Evolutionary conservation across 352 stramenopile species (phyloP).

Genomic region (Phytophthora citricola): DNA sequence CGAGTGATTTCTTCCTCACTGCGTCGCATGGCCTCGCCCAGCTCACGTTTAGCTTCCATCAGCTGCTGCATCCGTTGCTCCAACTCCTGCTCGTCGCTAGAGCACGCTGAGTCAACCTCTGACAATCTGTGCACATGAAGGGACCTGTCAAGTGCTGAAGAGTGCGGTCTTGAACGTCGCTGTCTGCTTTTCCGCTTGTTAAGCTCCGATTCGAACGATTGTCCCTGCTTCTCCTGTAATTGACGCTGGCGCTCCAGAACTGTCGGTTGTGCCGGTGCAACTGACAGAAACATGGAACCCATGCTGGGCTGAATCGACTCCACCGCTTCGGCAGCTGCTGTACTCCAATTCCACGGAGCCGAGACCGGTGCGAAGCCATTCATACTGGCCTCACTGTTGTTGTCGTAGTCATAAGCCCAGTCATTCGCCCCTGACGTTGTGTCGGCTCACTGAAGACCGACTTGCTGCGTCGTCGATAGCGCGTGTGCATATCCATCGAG

Average conservation of each 20-base stretch:
- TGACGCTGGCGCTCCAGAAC: conserved; percentile 34
- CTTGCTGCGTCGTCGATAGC: conserved; percentile 37
- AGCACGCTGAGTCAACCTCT: conserved; percentile 24
- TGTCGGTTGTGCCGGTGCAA: conserved; percentile 29
- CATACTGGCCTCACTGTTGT: conserved; percentile 20
- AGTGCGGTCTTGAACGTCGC: conserved; percentile 27
- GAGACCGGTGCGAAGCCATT: conserved; percentile 33
- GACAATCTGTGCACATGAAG: conserved; percentile 36
- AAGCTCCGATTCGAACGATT: conserved; percentile 17
- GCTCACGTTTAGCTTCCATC: conserved; percentile 41
- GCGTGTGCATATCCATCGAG: conserved; percentile 14
- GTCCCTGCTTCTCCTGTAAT: conserved; percentile 18
- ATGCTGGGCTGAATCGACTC: conserved; percentile 33
- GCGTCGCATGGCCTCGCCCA: conserved; percentile 43
- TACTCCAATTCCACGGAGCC: conserved; percentile 29
- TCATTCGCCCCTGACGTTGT: conserved; percentile 10
- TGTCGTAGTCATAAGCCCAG: conserved; percentile 27
- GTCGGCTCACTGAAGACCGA: conserved; percentile 40
- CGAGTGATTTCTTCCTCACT: conserved; percentile 44
- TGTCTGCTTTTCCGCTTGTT: conserved; percentile 19
- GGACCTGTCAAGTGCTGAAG: conserved; percentile 28
- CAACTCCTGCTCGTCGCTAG: conserved; percentile 52
- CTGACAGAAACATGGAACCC: conserved; percentile 41
- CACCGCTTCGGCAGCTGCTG: conserved; percentile 18
- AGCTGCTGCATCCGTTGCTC: conserved; percentile 51